A percentile compares a stretch with the other conserved stretches of the same genome.
Evolutionary conservation across 1,139 yeast genomes (phyloP).

Genomic region (Arxiozyma bovina): DNA sequence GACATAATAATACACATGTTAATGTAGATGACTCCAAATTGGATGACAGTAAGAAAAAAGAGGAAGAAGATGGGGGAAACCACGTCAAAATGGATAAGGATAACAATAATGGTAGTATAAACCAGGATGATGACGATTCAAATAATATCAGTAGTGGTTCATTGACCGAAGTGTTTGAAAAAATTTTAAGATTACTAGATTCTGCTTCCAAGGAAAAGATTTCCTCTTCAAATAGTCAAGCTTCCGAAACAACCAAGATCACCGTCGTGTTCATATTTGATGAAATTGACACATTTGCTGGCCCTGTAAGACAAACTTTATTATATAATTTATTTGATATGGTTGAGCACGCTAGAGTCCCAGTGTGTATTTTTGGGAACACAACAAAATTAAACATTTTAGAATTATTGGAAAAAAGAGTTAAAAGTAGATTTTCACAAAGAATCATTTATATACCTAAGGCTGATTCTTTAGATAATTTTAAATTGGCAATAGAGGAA

Average conservation of each 20-base stretch:
- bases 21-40: not conserved
- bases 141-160: conserved; percentile 40
- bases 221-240: conserved; percentile 10
- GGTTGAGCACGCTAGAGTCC: conserved; percentile 63
- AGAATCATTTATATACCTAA: conserved; percentile 55
- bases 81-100: not conserved
- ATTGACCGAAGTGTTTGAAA: conserved; percentile 45
- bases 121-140: conserved; percentile 8
- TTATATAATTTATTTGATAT: conserved; percentile 82
- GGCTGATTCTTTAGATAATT: conserved; percentile 39
- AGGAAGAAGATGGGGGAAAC: not conserved
- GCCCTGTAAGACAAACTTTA: conserved; percentile 66
- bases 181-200: conserved; percentile 41
- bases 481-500: conserved; percentile 31
- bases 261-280: conserved; percentile 75
- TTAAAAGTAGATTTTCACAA: conserved; percentile 82
- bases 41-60: not conserved
- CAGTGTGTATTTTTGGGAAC: conserved; percentile 75
- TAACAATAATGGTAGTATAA: conserved; percentile 8
- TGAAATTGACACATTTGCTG: conserved; percentile 73
- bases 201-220: conserved; percentile 20
- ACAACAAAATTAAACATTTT: conserved; percentile 67
- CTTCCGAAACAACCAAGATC: conserved; percentile 27
- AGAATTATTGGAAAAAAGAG: conserved; percentile 83
- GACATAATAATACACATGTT: not conserved